phyloP scores from a whole-genome alignment of 106 monocot species.

The Dioscorea dumetorum region DNA sequence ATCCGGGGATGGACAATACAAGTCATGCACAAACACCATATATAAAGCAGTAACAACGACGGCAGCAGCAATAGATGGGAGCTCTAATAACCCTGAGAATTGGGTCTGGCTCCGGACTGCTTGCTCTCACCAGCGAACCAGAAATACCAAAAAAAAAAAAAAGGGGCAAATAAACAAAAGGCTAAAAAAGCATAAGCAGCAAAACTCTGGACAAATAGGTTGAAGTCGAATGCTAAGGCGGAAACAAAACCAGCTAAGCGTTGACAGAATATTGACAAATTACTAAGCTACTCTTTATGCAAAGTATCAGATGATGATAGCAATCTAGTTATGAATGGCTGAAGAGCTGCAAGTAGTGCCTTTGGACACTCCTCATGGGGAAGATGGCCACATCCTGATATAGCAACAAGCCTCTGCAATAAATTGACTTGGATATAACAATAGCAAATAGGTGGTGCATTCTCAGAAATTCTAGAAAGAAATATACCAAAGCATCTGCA shows the following conservation, averaged over 20 bases:
- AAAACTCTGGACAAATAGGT: not conserved
- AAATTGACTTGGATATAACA: no score
- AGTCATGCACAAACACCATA: not conserved
- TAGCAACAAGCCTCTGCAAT: conserved; percentile 77
- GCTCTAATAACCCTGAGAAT: conserved; percentile 57
- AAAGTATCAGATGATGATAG: conserved; percentile 28
- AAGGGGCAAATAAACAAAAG: not conserved
- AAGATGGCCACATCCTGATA: conserved; percentile 90
- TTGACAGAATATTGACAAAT: no score
- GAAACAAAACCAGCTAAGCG: conserved; percentile 13
- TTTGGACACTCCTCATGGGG: conserved; percentile 96
- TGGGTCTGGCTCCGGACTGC: conserved; percentile 51
- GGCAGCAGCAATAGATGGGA: conserved; percentile 39
- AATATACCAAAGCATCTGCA: no score
- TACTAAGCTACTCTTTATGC: conserved; percentile 15
- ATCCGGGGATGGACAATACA: no score
- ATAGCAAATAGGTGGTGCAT: no score
- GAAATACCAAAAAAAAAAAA: not conserved
- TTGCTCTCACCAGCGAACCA: not conserved
- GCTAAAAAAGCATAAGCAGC: conserved; percentile 3
- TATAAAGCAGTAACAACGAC: not conserved
- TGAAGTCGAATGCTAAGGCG: not conserved
- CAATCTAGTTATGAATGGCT: conserved; percentile 71
- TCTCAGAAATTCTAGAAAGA: no score
- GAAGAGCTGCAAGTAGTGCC: conserved; percentile 78